phyloP scores from a whole-genome alignment of 2,329 filamentous ascomycete species.

The Atkinsonella hypoxylon region DNA sequence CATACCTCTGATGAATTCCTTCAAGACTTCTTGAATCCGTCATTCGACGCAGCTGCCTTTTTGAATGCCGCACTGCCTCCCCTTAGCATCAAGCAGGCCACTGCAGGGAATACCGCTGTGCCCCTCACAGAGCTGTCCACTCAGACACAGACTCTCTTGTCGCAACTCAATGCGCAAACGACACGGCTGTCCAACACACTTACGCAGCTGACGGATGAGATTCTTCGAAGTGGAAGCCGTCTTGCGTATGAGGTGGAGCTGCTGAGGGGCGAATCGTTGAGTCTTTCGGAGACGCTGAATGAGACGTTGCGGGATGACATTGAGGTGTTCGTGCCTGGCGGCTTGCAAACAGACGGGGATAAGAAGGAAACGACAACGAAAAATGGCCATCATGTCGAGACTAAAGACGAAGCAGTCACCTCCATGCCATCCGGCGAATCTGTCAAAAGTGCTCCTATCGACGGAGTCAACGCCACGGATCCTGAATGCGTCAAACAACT shows the following conservation, averaged over 20 bases:
- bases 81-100: constrained; percentile 35
- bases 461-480: constrained; percentile 25
- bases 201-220: constrained; percentile 88
- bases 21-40: constrained; percentile 59
- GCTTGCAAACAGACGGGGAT: constrained; percentile 23
- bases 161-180: constrained; percentile 80
- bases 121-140: constrained; percentile 66
- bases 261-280: constrained; percentile 72
- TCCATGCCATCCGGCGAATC: constrained; percentile 7
- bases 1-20: constrained; percentile 63
- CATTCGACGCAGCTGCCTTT: constrained; percentile 76
- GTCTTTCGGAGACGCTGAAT: constrained; percentile 66
- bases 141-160: constrained; percentile 73
- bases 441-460: constrained; percentile 3
- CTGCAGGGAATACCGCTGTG: constrained; percentile 25
- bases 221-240: constrained; percentile 75
- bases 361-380: constrained; percentile 10
- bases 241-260: constrained; percentile 93
- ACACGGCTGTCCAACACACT: constrained; percentile 69
- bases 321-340: constrained; percentile 53
- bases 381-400: constrained; percentile 9
- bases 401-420: constrained; percentile 13
- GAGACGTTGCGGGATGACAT: constrained; percentile 64
- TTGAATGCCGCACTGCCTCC: constrained; percentile 70
- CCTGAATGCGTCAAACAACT: constrained; percentile 66